Percentiles rank a stretch among this genome's conserved stretches.
Conservation (phyloP, 1,284 basidiomycete genomes). For the Sporisorium scitamineum region DNA sequence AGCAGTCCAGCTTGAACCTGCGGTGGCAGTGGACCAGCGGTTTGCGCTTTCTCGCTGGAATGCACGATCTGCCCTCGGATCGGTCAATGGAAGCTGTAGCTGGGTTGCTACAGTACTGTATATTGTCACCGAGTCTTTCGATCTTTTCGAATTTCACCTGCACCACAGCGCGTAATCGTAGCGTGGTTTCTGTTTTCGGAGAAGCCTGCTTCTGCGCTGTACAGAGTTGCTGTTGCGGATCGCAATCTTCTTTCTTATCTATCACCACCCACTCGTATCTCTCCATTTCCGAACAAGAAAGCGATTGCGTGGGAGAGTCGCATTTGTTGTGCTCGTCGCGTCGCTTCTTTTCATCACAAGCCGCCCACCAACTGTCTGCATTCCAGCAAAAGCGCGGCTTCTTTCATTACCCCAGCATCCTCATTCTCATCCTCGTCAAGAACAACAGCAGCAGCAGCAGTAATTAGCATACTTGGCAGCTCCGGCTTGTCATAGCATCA, state of each 20-base stretch:
- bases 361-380: background rate
- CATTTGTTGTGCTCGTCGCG: background rate
- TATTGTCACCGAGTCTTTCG: too few relatives aligned
- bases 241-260: background rate
- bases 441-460: background rate
- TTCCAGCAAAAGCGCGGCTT: background rate
- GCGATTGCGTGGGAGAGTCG: background rate
- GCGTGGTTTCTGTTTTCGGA: too few relatives aligned
- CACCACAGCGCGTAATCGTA: too few relatives aligned
- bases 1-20: too few relatives aligned
- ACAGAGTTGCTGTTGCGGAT: too few relatives aligned
- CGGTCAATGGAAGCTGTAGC: background rate
- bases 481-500: background rate
- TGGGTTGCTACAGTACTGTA: too few relatives aligned
- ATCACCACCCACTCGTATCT: background rate
- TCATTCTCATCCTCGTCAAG: too few relatives aligned
- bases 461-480: background rate
- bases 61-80: constrained; percentile 1
- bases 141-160: too few relatives aligned
- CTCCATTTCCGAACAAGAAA: too few relatives aligned
- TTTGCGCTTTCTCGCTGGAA: background rate
- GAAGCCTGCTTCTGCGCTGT: too few relatives aligned
- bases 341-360: background rate
- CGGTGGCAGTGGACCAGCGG: background rate
- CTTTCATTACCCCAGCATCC: background rate